A percentile compares a stretch with the other conserved stretches of the same genome.
These are phyloP conservation scores for Anacardium occidentale DNA, from an alignment of 345 rosid genomes.

Conservation along the genomic window DNA sequence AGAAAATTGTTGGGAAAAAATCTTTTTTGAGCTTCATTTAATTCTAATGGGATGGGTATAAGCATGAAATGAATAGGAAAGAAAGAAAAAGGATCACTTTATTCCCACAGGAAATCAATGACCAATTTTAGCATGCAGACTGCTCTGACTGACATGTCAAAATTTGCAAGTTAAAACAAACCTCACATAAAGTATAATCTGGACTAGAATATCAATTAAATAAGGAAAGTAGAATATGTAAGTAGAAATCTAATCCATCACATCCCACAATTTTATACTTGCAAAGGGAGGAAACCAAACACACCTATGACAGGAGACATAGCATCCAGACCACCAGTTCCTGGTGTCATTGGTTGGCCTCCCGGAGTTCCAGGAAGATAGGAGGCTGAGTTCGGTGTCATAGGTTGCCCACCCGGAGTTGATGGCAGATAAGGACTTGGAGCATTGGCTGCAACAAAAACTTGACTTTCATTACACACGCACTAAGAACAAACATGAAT, in stretches of 20 bases:
- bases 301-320: conserved; percentile 91
- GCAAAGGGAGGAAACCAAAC: conserved; percentile 10
- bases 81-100: not conserved
- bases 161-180: not conserved
- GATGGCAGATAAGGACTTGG: conserved; percentile 95
- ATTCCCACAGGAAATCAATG: not conserved
- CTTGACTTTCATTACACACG: not conserved
- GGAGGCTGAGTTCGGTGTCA: conserved; percentile 79
- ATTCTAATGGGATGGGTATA: not conserved
- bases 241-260: not conserved
- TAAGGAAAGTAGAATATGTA: not conserved
- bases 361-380: conserved; percentile 97
- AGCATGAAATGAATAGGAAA: not conserved
- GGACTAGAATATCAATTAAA: not conserved
- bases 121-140: not conserved
- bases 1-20: not conserved
- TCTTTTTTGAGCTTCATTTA: not conserved
- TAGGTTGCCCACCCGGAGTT: conserved; percentile 86
- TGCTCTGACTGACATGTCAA: not conserved
- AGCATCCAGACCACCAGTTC: conserved; percentile 72
- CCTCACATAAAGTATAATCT: not conserved
- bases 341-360: conserved; percentile 99
- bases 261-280: not conserved
- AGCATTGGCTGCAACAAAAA: conserved; percentile 66
- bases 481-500: not conserved